Conservation (phyloP, 306 rosid genomes). For the Medicago lupulina region DNA sequence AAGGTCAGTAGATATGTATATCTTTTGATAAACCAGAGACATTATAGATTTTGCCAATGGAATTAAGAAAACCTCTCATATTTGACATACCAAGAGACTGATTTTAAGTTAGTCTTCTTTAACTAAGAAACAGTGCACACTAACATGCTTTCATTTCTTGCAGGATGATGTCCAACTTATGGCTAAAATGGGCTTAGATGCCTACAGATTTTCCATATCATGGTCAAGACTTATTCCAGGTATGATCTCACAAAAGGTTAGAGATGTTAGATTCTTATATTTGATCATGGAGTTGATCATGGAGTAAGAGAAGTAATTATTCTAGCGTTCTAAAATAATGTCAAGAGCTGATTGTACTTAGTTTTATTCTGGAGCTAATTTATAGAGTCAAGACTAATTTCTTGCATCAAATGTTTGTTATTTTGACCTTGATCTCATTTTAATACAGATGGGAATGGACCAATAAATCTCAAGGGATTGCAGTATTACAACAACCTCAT, state of each 20-base stretch:
- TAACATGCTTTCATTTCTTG: background rate
- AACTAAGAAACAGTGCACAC: background rate
- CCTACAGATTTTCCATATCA: conserved; percentile 33
- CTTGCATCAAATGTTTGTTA: conserved; percentile 1
- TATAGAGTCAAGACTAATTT: background rate
- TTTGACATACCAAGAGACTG: background rate
- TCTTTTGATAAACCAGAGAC: background rate
- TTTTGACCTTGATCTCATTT: conserved; percentile 19
- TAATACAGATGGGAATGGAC: conserved; percentile 69
- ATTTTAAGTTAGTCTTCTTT: background rate
- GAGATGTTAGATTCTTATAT: background rate
- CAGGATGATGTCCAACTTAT: conserved; percentile 37
- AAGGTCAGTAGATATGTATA: conserved; percentile 38
- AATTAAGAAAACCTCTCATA: too few relatives aligned
- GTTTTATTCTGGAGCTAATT: background rate
- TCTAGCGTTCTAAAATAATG: conserved; percentile 12
- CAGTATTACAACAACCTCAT: conserved; percentile 71
- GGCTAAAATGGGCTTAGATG: conserved; percentile 32
- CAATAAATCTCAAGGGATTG: conserved; percentile 70
- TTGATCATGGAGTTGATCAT: too few relatives aligned
- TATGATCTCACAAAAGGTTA: conserved; percentile 6
- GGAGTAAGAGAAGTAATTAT: background rate
- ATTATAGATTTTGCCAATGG: background rate
- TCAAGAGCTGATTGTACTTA: background rate
- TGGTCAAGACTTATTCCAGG: conserved; percentile 37